Evolutionary conservation across 208 protist species (phyloP), one percentile per base, ranked within the genome.

Genomic region (Acanthamoeba royreba): DNA sequence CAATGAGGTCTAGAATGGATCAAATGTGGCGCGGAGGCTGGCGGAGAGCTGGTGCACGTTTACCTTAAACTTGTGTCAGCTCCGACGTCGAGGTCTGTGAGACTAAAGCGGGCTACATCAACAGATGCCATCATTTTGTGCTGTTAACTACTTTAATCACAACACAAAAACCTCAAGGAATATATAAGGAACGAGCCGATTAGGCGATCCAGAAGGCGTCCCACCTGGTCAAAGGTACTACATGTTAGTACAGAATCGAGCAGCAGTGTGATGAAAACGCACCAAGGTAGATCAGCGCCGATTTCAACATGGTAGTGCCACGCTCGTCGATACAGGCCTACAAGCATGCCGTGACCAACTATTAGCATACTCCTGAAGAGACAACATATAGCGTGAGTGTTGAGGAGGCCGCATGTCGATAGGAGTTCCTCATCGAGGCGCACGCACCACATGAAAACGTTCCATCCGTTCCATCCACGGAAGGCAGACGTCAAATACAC

Each of bases 371-470:
- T 40, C 79, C 79, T 88, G 13, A 55, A 40, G 46, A 87, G 43
- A 4, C 1, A 17, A 53, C 25, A 42, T 22, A 25, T 5, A 83
- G 22, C 15, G n/a, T 19, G n/a, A 61, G 53, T 61, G 19, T n/a
- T 61, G 19, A 61, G n/a, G n/a, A 61, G 22, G n/a, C 53, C 22
- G 53, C n/a, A n/a, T n/a, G n/a, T n/a, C n/a, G n/a, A n/a, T n/a
- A n/a, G n/a, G n/a, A n/a, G 72, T 5, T 83, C 9, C 25, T 3
- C 7, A 52, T 33, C 25, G 72, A 49, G 13, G 7, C 40, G 35
- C 42, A 0, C 43, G 43, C 55, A 91, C 85, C 85, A 91, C 85
- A 91, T 91, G 17, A 91, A 91, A n/a, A 91, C 85, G 52, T 91
- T 91, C 85, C 85, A 91, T 13, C 46, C 46, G 33, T 49, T 49